These are phyloP conservation scores for Podaxis sp. DNA, from an alignment of 768 basidiomycete species.

Conservation along the genomic window DNA sequence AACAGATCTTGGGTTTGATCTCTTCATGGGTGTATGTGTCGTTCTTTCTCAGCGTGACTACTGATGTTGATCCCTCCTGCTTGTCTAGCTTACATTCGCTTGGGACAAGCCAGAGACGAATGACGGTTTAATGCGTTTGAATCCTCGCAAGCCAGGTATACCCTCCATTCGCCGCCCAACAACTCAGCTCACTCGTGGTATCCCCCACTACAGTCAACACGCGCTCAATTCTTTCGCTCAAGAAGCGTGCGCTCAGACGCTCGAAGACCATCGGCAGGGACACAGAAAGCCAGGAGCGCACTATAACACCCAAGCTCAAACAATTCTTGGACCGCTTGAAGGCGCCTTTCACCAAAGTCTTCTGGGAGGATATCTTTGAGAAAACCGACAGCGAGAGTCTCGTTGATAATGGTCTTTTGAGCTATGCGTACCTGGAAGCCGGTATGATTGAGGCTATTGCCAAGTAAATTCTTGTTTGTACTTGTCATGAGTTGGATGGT, in stretches of 20 bases:
- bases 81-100: constrained; percentile 57
- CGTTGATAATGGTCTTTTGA: constrained; percentile 59
- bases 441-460: constrained; percentile 59
- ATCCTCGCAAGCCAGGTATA: constrained; percentile 62
- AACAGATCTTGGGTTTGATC: constrained; percentile 69
- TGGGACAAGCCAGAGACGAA: constrained; percentile 69
- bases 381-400: constrained; percentile 53
- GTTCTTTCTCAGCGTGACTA: background rate
- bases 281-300: constrained; percentile 46
- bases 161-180: background rate
- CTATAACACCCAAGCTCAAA: constrained; percentile 41
- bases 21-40: constrained; percentile 56
- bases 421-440: constrained; percentile 66
- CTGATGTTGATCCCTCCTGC: background rate
- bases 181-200: background rate
- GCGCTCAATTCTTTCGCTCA: constrained; percentile 49
- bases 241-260: constrained; percentile 55
- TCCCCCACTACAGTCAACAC: constrained; percentile 44
- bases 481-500: background rate
- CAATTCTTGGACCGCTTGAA: constrained; percentile 35
- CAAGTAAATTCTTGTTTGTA: constrained; percentile 35
- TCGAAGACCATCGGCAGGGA: constrained; percentile 54
- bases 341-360: constrained; percentile 53
- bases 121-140: constrained; percentile 67
- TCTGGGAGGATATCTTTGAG: constrained; percentile 60